phyloP scores from a whole-genome alignment of 2,329 filamentous ascomycete genomes.

The Talaromyces amestolkiae region DNA sequence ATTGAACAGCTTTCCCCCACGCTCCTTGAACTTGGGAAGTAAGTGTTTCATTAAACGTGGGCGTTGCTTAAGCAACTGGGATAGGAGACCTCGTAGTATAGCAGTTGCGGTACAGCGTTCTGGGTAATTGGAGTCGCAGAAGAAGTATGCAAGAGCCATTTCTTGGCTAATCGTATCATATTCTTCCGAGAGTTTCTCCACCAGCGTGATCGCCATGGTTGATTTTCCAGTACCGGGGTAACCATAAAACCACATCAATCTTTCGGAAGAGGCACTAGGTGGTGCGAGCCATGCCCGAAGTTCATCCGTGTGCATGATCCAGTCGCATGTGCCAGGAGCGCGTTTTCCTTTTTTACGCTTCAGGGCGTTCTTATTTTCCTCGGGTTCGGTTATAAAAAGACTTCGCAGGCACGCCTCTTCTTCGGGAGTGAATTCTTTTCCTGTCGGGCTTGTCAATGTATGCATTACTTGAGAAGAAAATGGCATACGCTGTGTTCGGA shows the following conservation, averaged over 20 bases:
- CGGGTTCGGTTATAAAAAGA: constrained; percentile 3
- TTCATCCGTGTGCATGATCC: constrained; percentile 21
- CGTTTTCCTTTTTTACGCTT: constrained; percentile 5
- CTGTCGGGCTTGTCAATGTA: no score
- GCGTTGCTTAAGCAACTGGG: constrained; percentile 19
- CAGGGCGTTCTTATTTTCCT: background rate
- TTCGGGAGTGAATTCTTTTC: background rate
- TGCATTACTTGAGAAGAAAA: no score
- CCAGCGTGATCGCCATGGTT: constrained; percentile 5
- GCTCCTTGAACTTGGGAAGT: constrained; percentile 16
- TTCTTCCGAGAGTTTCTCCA: background rate
- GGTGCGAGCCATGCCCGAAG: constrained; percentile 19
- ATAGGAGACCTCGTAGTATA: constrained; percentile 21
- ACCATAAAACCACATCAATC: constrained; percentile 20
- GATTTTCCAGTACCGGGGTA: constrained; percentile 24
- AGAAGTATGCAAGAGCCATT: constrained; percentile 20
- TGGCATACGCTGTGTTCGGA: background rate
- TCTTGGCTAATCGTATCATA: background rate
- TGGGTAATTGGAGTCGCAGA: constrained; percentile 21
- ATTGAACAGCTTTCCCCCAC: background rate
- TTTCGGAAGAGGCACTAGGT: no score
- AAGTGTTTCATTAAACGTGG: constrained; percentile 17
- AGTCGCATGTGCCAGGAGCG: constrained; percentile 12
- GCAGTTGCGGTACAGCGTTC: constrained; percentile 12
- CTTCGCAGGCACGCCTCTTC: background rate